Evolutionary conservation across 163 green algal genomes (phyloP), one percentile per base, ranked within the genome.

Genomic region (Chlorella variabilis): DNA sequence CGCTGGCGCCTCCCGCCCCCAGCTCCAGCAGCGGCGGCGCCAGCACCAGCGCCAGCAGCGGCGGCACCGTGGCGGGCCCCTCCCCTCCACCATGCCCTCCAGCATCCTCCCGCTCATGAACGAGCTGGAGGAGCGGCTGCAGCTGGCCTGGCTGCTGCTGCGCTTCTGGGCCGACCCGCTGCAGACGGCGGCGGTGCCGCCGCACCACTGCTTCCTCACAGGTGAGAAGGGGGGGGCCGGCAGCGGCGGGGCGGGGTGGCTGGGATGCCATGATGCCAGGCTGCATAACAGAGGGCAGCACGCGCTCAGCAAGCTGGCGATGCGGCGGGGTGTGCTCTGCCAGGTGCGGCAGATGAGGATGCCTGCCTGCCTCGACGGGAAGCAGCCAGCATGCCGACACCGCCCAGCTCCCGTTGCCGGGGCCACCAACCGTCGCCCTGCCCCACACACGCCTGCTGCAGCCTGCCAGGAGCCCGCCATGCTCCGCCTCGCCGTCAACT

Each of bases 401-500:
- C n/a, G n/a, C n/a, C n/a, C n/a, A n/a, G n/a, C n/a, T n/a, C n/a
- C n/a, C n/a, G n/a, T n/a, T n/a, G n/a, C n/a, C n/a, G n/a, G n/a
- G n/a, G n/a, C n/a, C n/a, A n/a, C n/a, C n/a, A n/a, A n/a, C n/a
- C n/a, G n/a, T n/a, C n/a, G n/a, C n/a, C 45, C 45, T 54, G 45
- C 45, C 45, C 23, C 23, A 3, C 71, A 2, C 20, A 41, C 20
- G 4, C 18, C 1, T 31, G 29, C 29, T 54, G 71, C 71, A 78
- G 71, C 34, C 25, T 78, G 71, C 71, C 51, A 51, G 2, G 71
- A 78, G 23, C 71, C 71, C 13, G 33, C 27, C 23, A 20, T 78
- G 51, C 71, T 78, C 25, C 71, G 71, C 25, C 9, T 78, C 7
- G 51, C 71, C 4, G 71, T 78, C 8, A 78, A 67, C 51, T 9